Evolutionary conservation across 176 grass and related monocot species (phyloP).

Genomic region (Canna indica): DNA sequence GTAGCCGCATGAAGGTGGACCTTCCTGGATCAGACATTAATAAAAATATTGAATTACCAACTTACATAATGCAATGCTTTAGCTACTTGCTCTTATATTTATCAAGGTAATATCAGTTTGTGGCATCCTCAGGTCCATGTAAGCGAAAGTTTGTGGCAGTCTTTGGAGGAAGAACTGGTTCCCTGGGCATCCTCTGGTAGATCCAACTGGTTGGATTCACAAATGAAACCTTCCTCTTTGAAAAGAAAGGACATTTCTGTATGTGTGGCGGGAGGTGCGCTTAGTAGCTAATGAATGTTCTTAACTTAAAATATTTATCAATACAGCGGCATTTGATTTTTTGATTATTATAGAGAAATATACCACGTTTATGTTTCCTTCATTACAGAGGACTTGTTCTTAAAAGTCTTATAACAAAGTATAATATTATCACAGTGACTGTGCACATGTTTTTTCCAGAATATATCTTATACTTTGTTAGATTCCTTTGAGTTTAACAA

Average conservation of each 20-base stretch:
- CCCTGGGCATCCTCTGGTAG: conserved; percentile 58
- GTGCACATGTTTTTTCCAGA: background rate
- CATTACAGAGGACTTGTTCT: background rate
- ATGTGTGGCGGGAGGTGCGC: conserved; percentile 82
- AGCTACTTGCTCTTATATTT: background rate
- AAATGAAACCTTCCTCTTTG: conserved; percentile 44
- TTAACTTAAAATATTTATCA: background rate
- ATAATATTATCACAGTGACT: background rate
- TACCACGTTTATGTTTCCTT: background rate
- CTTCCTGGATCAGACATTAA: background rate
- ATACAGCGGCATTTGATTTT: background rate
- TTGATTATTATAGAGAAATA: background rate
- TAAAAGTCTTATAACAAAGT: background rate
- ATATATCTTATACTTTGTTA: background rate
- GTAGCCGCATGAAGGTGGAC: background rate
- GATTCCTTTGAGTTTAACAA: no score
- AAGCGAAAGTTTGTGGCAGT: conserved; percentile 81
- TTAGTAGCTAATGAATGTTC: background rate
- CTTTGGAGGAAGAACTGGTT: conserved; percentile 96
- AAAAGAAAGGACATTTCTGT: conserved; percentile 53
- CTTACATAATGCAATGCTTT: background rate
- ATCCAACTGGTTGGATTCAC: conserved; percentile 93
- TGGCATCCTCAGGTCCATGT: conserved; percentile 47
- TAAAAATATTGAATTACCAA: background rate
- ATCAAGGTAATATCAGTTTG: background rate